Base-by-base conservation (phyloP, 2,329 filamentous ascomycete species). In the Drechslera avenae region DNA sequence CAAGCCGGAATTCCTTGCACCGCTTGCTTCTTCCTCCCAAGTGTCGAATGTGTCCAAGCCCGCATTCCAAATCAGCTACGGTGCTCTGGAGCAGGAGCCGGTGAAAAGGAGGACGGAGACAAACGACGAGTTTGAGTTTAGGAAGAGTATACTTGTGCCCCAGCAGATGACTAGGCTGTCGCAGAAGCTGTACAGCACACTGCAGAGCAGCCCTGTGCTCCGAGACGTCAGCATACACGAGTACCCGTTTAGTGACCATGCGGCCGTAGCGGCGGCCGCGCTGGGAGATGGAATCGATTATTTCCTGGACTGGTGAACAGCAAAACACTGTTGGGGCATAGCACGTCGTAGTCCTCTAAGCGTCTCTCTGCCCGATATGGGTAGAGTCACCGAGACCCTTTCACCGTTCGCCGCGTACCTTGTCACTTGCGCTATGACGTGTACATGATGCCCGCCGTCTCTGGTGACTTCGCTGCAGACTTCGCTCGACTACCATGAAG, bases 241-340 rank as follows among this genome's bases (percentile, higher is more conserved):
- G 42, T 72, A 67, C 47, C 64, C 68, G 4, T 67, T 63, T 32
- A 72, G 69, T 32, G 59, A 71, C 18, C 67, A 72, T 48, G 63
- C 67, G 5, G 60, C 65, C 28, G 64, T 72, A 9, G 68, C 62
- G 3, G 59, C 45, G 4, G 62, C 59, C 13, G 66, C 67, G 14
- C 52, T 71, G 16, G 43, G 52, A 10, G 69, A 72, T 54, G 68
- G 67, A 5, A 62, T 71, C 36, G 67, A 71, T 34, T 72, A 71
- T 39, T 72, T 72, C 36, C 40, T 67, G 18, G 65, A 71, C 28
- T 68, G 63, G 64, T 68, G 43, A 17, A 47, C 13, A 16, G 48
- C 18, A 5, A 44, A 50, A 34, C 32, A 31, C 30, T 45, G 46
- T 28, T 21, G 23, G 23, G 36, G 13, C 23, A n/a, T 10, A 39